Evolutionary conservation across 768 basidiomycete genomes (phyloP), one percentile per base, ranked within the genome.

Genomic region (Leccinellum albellum): DNA sequence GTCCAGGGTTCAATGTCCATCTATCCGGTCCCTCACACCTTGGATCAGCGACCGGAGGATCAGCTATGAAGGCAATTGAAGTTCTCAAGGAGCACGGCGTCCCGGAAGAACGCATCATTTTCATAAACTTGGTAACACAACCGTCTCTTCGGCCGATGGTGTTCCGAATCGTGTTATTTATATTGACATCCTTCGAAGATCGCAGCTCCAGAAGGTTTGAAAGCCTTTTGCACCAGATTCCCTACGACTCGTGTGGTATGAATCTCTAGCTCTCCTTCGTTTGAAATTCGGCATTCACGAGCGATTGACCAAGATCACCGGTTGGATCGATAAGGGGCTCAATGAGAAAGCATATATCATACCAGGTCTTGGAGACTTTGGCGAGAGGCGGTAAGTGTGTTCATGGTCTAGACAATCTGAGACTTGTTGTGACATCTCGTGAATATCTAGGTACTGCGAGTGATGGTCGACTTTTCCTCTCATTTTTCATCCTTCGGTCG

Each of bases 291-390:
- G 6, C 14, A 21, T 29, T 61, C 28, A 66, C 42, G n/a, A 45
- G 3, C 35, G 10, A 42, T 52, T 21, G 37, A 4, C 31, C 5
- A 61, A 94, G 89, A 88, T 97, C 53, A 96, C 94, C 12, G 94
- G 94, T 3, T 96, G 94, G 93, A 92, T 98, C 53, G 94, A 98
- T 70, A 76, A 93, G 63, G 91, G 93, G 5, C 80, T 98, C 51
- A 94, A 98, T 63, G 91, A 91, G 56, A 91, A 88, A 69, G 85
- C 90, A 23, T 97, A 89, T 68, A 95, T 95, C 63, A 85, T 94
- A 54, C 94, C 93, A 8, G 94, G 94, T 28, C 78, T 98, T n/a
- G 94, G 94, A n/a, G 94, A 98, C 70, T 98, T 98, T 70, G 94
- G 94, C 51, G 94, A 96, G 70, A 77, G 91, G 68, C 86, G 91